A percentile compares a stretch with the other conserved stretches of the same genome.
Conservation (phyloP, 257 asterid species). For the Rauvolfia tetraphylla region DNA sequence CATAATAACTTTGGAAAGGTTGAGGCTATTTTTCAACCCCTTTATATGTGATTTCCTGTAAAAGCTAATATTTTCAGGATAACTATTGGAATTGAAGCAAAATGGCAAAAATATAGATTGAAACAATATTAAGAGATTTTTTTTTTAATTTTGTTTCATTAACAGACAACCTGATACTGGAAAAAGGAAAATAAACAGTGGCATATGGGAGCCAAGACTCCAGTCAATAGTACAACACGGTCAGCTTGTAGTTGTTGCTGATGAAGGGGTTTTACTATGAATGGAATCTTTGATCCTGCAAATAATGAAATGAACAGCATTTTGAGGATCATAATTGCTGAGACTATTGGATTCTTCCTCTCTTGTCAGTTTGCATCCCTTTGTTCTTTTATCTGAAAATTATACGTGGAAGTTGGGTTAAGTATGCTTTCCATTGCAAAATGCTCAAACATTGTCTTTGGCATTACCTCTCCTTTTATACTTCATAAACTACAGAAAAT, state of each 20-base stretch:
- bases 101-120: neutral
- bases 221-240: neutral
- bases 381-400: neutral
- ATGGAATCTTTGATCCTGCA: neutral
- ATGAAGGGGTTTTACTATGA: neutral
- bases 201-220: neutral
- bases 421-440: neutral
- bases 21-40: neutral
- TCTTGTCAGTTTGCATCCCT: neutral
- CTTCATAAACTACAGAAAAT: neutral
- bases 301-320: neutral
- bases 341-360: neutral
- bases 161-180: neutral
- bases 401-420: neutral
- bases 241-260: neutral
- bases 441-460: neutral
- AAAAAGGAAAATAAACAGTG: neutral
- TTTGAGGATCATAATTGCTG: neutral
- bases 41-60: neutral
- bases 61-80: neutral
- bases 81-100: neutral
- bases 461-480: neutral
- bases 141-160: too few species aligned
- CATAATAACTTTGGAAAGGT: neutral
- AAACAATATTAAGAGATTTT: too few species aligned